Conservation (phyloP, 495 filamentous ascomycete genomes). For the Apiosordaria backusii region DNA sequence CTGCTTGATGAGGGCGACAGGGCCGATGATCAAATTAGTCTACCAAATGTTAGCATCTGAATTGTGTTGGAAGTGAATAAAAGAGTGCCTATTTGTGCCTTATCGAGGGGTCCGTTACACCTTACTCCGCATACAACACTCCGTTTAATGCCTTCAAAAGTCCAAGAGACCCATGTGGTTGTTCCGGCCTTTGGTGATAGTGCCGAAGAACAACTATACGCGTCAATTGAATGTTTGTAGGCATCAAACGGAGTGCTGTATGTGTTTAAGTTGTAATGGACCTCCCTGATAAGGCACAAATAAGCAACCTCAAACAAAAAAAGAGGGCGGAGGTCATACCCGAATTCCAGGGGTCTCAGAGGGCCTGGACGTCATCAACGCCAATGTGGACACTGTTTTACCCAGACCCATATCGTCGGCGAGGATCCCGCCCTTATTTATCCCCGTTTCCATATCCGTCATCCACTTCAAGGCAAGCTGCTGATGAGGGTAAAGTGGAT, state of each 20-base stretch:
- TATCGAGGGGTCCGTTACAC: not conserved
- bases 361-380: constrained; percentile 72
- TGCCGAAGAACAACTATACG: too few species aligned
- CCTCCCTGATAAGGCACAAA: too few species aligned
- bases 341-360: constrained; percentile 39
- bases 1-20: constrained; percentile 81
- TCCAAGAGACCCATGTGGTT: not conserved
- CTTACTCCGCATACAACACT: not conserved
- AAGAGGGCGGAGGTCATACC: constrained; percentile 16
- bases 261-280: too few species aligned
- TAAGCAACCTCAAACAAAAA: not conserved
- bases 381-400: constrained; percentile 87
- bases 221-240: too few species aligned
- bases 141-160: not conserved
- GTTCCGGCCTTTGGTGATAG: too few species aligned
- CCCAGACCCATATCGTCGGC: constrained; percentile 95
- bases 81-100: not conserved
- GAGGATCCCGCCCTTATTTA: constrained; percentile 77
- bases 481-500: constrained; percentile 74
- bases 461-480: constrained; percentile 81
- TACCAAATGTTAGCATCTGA: constrained; percentile 32
- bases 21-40: constrained; percentile 84
- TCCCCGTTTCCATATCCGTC: constrained; percentile 72
- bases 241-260: too few species aligned
- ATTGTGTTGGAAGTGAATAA: not conserved